Evolutionary conservation across 371 early-diverging fungal species (phyloP).

Genomic region (Haplosporangium sp.): DNA sequence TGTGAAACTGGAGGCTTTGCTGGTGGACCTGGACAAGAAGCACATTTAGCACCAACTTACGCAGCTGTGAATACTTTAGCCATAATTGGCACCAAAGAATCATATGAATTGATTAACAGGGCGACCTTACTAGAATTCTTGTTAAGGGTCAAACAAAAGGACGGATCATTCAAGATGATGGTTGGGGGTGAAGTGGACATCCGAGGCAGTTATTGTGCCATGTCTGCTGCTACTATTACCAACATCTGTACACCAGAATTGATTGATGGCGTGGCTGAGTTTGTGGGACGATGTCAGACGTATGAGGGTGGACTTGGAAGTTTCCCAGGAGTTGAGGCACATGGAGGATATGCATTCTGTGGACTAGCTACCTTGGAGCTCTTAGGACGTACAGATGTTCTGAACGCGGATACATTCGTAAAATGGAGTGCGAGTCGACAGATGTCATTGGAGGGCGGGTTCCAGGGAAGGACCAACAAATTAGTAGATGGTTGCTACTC

Average conservation of each 20-base stretch:
- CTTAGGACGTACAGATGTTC: constrained; percentile 67
- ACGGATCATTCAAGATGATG: constrained; percentile 94
- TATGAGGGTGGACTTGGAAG: constrained; percentile 97
- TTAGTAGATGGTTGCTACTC: constrained; percentile 98
- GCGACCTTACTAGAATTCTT: constrained; percentile 79
- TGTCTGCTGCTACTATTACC: constrained; percentile 82
- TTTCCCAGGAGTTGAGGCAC: constrained; percentile 92
- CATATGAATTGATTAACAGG: constrained; percentile 77
- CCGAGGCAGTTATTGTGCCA: constrained; percentile 92
- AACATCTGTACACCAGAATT: constrained; percentile 87
- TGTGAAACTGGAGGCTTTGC: constrained; percentile 86
- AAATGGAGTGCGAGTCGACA: constrained; percentile 86
- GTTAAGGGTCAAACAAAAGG: constrained; percentile 83
- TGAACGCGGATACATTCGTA: constrained; percentile 75
- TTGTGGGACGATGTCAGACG: constrained; percentile 87
- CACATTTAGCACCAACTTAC: constrained; percentile 90
- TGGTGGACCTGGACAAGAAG: constrained; percentile 84
- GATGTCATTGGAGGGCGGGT: constrained; percentile 94
- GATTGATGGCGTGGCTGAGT: constrained; percentile 74
- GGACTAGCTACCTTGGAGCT: constrained; percentile 92
- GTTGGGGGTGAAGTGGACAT: constrained; percentile 95
- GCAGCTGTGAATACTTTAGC: constrained; percentile 85
- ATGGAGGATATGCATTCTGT: constrained; percentile 98
- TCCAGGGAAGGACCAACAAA: constrained; percentile 97
- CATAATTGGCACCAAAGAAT: constrained; percentile 77